A percentile compares a stretch with the other conserved stretches of the same genome.
These are phyloP conservation scores for Candida silvatica DNA, from an alignment of 805 yeast genomes.

Conservation along the genomic window DNA sequence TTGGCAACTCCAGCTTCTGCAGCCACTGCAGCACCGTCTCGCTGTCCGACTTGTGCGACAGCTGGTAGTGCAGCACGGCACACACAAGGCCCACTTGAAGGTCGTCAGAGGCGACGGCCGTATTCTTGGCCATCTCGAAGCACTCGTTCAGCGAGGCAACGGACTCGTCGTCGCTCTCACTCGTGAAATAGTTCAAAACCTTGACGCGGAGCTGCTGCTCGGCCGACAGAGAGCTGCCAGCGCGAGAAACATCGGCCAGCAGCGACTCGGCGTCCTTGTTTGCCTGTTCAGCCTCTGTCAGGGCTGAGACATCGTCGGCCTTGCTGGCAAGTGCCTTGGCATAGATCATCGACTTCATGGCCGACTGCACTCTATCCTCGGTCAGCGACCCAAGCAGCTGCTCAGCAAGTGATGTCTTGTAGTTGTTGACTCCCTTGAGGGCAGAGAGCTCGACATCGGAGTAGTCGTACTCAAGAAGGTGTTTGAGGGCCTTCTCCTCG, in stretches of 20 bases:
- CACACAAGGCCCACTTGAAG: conserved; percentile 15
- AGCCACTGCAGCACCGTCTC: conserved; percentile 14
- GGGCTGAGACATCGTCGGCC: too few species aligned
- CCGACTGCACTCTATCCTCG: neutral
- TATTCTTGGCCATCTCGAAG: conserved; percentile 7
- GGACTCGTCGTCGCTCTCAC: too few species aligned
- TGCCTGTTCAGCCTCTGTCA: too few species aligned
- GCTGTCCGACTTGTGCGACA: conserved; percentile 9
- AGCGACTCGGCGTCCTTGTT: too few species aligned
- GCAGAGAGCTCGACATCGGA: neutral
- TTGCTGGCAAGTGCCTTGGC: too few species aligned
- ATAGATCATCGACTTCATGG: neutral
- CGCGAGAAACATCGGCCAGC: too few species aligned
- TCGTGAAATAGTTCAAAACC: too few species aligned
- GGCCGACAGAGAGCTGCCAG: too few species aligned
- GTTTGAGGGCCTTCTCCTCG: neutral
- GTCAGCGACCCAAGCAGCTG: neutral
- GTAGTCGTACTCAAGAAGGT: neutral
- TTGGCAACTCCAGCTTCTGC: conserved; percentile 16
- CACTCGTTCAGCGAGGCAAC: conserved; percentile 10
- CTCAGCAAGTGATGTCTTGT: neutral
- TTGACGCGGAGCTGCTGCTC: too few species aligned
- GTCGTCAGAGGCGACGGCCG: conserved; percentile 7
- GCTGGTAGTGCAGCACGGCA: conserved; percentile 18
- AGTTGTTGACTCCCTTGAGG: neutral